A percentile compares a stretch with the other conserved stretches of the same genome.
These are phyloP conservation scores for Trichoderma atrobrunneum DNA, from an alignment of 2,329 filamentous ascomycete genomes.

Conservation along the genomic window DNA sequence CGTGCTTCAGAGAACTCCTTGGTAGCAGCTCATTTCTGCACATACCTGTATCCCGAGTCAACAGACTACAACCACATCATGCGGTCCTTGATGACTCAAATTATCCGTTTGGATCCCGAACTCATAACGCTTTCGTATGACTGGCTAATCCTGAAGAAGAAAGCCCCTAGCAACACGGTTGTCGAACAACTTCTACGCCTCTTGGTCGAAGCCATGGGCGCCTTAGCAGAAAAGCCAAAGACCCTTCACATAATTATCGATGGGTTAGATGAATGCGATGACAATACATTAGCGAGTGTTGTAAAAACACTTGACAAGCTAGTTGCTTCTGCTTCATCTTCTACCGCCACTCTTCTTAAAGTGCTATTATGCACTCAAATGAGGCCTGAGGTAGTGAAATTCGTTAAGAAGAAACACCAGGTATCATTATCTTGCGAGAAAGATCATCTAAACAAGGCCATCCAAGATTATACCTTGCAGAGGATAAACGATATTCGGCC, in stretches of 20 bases:
- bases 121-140: conserved; percentile 27
- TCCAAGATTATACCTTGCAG: not conserved
- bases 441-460: not conserved
- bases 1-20: conserved; percentile 1
- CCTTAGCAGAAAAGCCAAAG: not conserved
- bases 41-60: conserved; percentile 31
- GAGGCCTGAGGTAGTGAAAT: not conserved
- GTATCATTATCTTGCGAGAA: not conserved
- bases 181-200: not conserved
- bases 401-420: not conserved
- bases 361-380: not conserved
- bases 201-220: not conserved
- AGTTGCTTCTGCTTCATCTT: not conserved
- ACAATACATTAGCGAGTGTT: not conserved
- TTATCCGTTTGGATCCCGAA: conserved; percentile 24
- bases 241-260: conserved; percentile 1
- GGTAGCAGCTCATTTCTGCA: conserved; percentile 36
- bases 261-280: conserved; percentile 3
- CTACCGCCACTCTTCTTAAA: not conserved
- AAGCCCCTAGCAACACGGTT: not conserved
- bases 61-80: conserved; percentile 34
- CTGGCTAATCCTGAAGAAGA: conserved; percentile 21
- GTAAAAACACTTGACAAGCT: not conserved
- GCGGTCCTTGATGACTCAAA: conserved; percentile 32
- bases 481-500: not conserved